These are phyloP conservation scores for Rosellinia necatrix DNA, from an alignment of 2,329 filamentous ascomycete genomes.

Conservation along the genomic window DNA sequence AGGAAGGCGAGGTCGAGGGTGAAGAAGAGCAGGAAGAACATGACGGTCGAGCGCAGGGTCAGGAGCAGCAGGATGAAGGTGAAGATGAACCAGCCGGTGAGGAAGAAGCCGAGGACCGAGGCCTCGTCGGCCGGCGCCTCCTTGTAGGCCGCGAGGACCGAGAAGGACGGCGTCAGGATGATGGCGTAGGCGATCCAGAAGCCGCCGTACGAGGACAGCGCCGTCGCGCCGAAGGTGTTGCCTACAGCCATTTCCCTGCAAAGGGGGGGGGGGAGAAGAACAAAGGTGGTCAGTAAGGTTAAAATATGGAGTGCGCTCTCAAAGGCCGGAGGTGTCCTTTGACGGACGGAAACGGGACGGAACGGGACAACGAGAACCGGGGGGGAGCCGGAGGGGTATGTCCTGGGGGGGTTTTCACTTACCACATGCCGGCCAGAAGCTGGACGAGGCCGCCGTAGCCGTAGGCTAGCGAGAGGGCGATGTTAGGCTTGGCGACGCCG, in stretches of 20 bases:
- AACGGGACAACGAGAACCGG: no score
- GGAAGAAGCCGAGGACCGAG: constrained; percentile 73
- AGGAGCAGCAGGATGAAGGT: constrained; percentile 74
- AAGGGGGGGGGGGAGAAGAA: no score
- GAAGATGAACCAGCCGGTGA: constrained; percentile 85
- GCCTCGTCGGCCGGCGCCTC: constrained; percentile 50
- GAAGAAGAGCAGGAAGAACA: constrained; percentile 79
- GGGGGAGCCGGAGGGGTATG: no score
- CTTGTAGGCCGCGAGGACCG: constrained; percentile 58
- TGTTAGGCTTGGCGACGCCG: constrained; percentile 63
- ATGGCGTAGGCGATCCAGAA: constrained; percentile 83
- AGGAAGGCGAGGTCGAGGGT: constrained; percentile 77
- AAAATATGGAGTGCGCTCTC: neutral
- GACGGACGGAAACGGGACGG: neutral
- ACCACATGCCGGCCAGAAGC: constrained; percentile 86
- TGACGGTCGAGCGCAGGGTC: constrained; percentile 76
- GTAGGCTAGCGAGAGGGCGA: constrained; percentile 71
- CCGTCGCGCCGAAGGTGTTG: constrained; percentile 84
- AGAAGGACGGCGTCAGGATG: constrained; percentile 70
- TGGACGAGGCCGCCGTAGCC: constrained; percentile 81
- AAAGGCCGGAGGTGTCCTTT: neutral
- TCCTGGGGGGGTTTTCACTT: constrained; percentile 47
- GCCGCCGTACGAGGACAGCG: constrained; percentile 79
- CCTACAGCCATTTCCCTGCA: constrained; percentile 82
- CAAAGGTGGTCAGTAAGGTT: no score